A percentile compares a stretch with the other conserved stretches of the same genome.
Conservation (phyloP, 2,329 filamentous ascomycete species). For the Fusarium sterilihyphosum region DNA sequence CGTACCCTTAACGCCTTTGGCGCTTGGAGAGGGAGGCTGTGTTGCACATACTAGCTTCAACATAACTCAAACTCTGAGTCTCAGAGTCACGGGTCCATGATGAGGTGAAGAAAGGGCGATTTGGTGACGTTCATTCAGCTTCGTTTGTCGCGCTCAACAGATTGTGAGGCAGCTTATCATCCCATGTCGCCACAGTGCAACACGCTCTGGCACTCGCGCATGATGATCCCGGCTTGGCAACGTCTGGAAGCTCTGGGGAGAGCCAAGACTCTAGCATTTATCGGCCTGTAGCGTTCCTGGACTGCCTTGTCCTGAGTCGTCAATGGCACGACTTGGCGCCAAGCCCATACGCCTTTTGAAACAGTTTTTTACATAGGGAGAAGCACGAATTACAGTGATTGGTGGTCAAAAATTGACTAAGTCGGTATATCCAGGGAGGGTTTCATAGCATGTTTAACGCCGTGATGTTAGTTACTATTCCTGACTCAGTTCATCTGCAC, state of each 20-base stretch:
- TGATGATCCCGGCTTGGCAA: slow-evolving; percentile 22
- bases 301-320: slow-evolving; percentile 8
- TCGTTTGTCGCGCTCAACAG: slow-evolving; percentile 13
- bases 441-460: not conserved
- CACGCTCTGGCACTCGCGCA: not conserved
- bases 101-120: not conserved
- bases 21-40: slow-evolving; percentile 36
- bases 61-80: not conserved
- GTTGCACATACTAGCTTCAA: slow-evolving; percentile 8
- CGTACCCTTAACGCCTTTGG: slow-evolving; percentile 14
- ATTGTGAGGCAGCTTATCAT: slow-evolving; percentile 9
- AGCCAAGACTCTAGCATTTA: slow-evolving; percentile 32
- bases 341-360: slow-evolving; percentile 9
- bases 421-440: not conserved
- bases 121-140: slow-evolving; percentile 17
- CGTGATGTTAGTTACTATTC: not conserved
- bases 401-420: slow-evolving; percentile 1
- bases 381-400: slow-evolving; percentile 1
- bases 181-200: slow-evolving; percentile 27
- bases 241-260: slow-evolving; percentile 22
- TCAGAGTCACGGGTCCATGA: not conserved
- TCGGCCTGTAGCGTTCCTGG: slow-evolving; percentile 7
- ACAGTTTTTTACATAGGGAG: slow-evolving; percentile 2
- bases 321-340: slow-evolving; percentile 33
- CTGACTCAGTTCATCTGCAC: not conserved